Evolutionary conservation across 805 yeast species (phyloP).

Genomic region (Metschnikowia santaceciliae): DNA sequence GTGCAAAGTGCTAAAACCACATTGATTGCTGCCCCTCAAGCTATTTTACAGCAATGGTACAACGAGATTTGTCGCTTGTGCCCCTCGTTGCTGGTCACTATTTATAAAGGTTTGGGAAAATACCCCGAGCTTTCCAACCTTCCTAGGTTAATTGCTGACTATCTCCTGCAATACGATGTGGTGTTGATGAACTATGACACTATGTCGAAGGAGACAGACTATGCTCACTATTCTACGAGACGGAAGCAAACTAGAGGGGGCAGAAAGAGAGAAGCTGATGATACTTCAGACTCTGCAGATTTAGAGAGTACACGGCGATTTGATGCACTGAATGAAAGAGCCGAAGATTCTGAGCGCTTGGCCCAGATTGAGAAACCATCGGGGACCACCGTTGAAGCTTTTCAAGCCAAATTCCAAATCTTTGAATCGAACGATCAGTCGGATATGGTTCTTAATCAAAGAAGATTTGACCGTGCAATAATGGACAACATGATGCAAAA

Average conservation of each 20-base stretch:
- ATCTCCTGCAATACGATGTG: slow-evolving; percentile 62
- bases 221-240: slow-evolving; percentile 68
- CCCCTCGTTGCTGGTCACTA: slow-evolving; percentile 55
- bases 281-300: not conserved
- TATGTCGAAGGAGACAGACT: slow-evolving; percentile 71
- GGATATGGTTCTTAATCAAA: slow-evolving; percentile 12
- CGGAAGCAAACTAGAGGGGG: slow-evolving; percentile 41
- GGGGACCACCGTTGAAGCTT: slow-evolving; percentile 10
- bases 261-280: slow-evolving; percentile 10
- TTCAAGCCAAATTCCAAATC: slow-evolving; percentile 12
- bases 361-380: not conserved
- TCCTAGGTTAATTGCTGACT: slow-evolving; percentile 46
- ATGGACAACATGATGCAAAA: slow-evolving; percentile 11
- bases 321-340: not conserved
- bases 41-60: slow-evolving; percentile 83
- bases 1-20: slow-evolving; percentile 63
- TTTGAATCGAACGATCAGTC: slow-evolving; percentile 5
- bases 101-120: slow-evolving; percentile 54
- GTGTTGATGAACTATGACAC: slow-evolving; percentile 75
- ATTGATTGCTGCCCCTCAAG: slow-evolving; percentile 78
- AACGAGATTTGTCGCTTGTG: slow-evolving; percentile 62
- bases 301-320: not conserved
- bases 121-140: slow-evolving; percentile 26
- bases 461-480: slow-evolving; percentile 13
- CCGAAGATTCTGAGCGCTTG: slow-evolving; percentile 6